Conservation (phyloP, 768 basidiomycete genomes). For the Mycena indigotica region DNA sequence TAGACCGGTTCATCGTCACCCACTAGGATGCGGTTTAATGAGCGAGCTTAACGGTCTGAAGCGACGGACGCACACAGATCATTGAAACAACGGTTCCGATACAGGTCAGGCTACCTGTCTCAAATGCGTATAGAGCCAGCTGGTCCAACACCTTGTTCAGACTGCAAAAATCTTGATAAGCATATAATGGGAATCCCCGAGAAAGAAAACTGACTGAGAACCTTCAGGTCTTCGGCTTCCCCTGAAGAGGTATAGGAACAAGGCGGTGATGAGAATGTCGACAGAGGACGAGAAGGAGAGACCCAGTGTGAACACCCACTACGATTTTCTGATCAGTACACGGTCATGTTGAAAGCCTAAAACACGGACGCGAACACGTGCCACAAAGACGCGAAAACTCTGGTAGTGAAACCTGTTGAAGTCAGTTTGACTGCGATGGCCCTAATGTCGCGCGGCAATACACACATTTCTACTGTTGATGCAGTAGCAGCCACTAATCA, state of each 20-base stretch:
- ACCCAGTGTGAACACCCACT: conserved; percentile 61
- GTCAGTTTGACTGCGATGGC: too few relatives aligned
- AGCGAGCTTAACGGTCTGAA: too few relatives aligned
- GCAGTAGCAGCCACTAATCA: conserved; percentile 18
- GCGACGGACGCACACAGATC: conserved; percentile 34
- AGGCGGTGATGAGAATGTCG: conserved; percentile 51
- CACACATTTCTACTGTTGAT: conserved; percentile 16
- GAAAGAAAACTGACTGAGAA: conserved; percentile 41
- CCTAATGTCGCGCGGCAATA: too few relatives aligned
- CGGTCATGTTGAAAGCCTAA: too few relatives aligned
- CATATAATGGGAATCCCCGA: too few relatives aligned
- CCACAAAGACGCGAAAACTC: conserved; percentile 29
- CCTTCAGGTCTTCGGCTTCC: conserved; percentile 36
- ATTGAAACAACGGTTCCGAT: conserved; percentile 37
- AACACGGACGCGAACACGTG: conserved; percentile 27
- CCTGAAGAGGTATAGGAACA: conserved; percentile 46
- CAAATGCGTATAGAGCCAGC: conserved; percentile 53
- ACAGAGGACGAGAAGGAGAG: conserved; percentile 51
- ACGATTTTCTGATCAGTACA: too few relatives aligned
- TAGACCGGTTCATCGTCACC: conserved; percentile 39
- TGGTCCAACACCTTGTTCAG: conserved; percentile 49
- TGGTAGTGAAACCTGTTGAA: conserved; percentile 29
- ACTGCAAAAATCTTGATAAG: too few relatives aligned
- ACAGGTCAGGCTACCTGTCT: conserved; percentile 54
- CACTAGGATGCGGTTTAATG: too few relatives aligned